phyloP scores from a whole-genome alignment of 768 basidiomycete species.

The Lactarius pseudohatsudake region DNA sequence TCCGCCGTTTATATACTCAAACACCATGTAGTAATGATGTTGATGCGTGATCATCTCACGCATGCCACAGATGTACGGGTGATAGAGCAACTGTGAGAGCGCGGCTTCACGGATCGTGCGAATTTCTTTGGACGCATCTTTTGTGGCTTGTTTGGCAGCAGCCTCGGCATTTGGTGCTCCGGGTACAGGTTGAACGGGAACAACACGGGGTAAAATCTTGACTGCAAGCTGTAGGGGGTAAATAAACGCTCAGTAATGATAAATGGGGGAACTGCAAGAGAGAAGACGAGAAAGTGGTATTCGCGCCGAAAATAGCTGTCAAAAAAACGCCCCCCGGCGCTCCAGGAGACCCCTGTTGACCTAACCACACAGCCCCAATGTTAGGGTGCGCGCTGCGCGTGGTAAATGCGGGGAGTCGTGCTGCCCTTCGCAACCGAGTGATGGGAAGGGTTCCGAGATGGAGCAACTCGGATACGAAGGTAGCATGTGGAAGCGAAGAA shows the following conservation, averaged over 20 bases:
- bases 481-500: neutral
- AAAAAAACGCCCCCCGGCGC: slow-evolving; percentile 11
- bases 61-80: slow-evolving; percentile 99
- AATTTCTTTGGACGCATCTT: slow-evolving; percentile 94
- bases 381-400: slow-evolving; percentile 15
- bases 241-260: neutral
- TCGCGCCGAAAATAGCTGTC: neutral
- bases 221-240: slow-evolving; percentile 74
- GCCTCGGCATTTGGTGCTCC: slow-evolving; percentile 52
- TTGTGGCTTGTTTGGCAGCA: slow-evolving; percentile 75
- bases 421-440: slow-evolving; percentile 1
- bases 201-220: slow-evolving; percentile 92
- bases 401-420: slow-evolving; percentile 5
- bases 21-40: slow-evolving; percentile 99
- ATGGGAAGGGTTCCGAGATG: slow-evolving; percentile 5
- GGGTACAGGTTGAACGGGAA: slow-evolving; percentile 55
- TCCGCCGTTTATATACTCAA: slow-evolving; percentile 97
- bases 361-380: slow-evolving; percentile 9
- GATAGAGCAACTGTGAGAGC: slow-evolving; percentile 91
- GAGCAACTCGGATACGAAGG: neutral
- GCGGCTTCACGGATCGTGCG: slow-evolving; percentile 95
- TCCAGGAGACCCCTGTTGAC: slow-evolving; percentile 1
- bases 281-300: neutral
- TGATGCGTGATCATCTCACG: slow-evolving; percentile 97
- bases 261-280: neutral